phyloP scores from a whole-genome alignment of 306 rosid genomes.

The Echinosophora koreensis region DNA sequence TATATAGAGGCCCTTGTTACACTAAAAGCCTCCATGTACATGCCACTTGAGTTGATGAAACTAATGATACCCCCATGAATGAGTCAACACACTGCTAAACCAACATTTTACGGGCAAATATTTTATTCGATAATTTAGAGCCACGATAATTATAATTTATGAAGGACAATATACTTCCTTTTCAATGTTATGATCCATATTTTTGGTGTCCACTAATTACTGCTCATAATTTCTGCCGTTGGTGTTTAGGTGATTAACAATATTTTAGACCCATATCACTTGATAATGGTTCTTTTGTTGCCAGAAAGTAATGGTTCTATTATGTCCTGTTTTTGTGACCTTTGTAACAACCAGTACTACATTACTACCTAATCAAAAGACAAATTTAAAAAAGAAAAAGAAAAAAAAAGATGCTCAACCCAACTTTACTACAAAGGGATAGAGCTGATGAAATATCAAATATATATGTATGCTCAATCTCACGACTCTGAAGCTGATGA shows the following conservation, averaged over 20 bases:
- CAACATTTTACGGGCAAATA: background rate
- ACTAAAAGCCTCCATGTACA: background rate
- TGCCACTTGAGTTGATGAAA: no score
- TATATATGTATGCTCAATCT: background rate
- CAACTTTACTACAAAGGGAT: constrained; percentile 2
- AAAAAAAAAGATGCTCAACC: background rate
- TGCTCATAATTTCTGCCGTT: background rate
- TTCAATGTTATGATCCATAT: background rate
- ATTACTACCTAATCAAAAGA: background rate
- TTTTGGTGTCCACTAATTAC: background rate
- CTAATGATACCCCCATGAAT: no score
- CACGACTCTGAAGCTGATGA: constrained; percentile 2
- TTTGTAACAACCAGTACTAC: constrained; percentile 1
- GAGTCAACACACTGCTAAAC: background rate
- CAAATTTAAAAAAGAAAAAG: background rate
- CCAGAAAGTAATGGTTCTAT: background rate
- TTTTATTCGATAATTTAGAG: constrained; percentile 10
- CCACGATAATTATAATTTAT: background rate
- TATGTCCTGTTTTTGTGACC: background rate
- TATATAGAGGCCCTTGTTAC: background rate
- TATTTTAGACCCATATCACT: no score
- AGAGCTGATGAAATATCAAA: constrained; percentile 9
- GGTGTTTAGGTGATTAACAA: no score
- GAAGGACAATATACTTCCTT: no score
- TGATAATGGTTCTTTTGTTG: background rate